Evolutionary conservation across 768 basidiomycete genomes (phyloP).

Genomic region (Hericium erinaceus): DNA sequence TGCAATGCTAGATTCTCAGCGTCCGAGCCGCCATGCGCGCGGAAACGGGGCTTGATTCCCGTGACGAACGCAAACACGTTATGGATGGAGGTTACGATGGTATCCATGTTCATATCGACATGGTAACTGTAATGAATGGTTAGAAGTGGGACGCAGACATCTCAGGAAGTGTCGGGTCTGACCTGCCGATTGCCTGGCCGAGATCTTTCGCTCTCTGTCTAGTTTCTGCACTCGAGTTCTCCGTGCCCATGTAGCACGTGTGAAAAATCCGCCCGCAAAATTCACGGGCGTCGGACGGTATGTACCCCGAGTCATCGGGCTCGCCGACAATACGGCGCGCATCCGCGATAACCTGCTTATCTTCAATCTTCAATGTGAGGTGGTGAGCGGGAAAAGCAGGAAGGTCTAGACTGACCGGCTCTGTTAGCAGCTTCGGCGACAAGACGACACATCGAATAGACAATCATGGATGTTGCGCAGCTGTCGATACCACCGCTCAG

Average conservation of each 20-base stretch:
- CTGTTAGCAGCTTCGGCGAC: conserved; percentile 69
- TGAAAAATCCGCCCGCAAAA: conserved; percentile 86
- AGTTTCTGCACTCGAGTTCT: conserved; percentile 88
- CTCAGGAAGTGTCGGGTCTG: conserved; percentile 7
- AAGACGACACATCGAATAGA: conserved; percentile 92
- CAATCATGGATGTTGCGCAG: conserved; percentile 93
- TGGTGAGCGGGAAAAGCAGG: conserved; percentile 14
- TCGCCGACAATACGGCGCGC: conserved; percentile 86
- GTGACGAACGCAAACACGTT: conserved; percentile 82
- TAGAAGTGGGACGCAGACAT: background rate
- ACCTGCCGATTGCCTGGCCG: conserved; percentile 86
- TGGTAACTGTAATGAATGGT: conserved; percentile 63
- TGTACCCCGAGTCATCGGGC: conserved; percentile 67
- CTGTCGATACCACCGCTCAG: conserved; percentile 96
- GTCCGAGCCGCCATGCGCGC: conserved; percentile 73
- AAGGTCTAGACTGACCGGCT: conserved; percentile 40
- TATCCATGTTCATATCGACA: conserved; percentile 92
- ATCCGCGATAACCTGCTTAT: conserved; percentile 86
- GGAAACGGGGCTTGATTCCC: conserved; percentile 61
- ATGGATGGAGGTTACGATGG: conserved; percentile 74
- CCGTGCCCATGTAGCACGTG: conserved; percentile 98
- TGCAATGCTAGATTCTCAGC: conserved; percentile 96
- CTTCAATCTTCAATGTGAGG: conserved; percentile 7
- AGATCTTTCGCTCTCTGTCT: conserved; percentile 79
- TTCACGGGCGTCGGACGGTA: conserved; percentile 82